A percentile compares a stretch with the other conserved stretches of the same genome.
phyloP scores from a whole-genome alignment of 2,329 filamentous ascomycete species.

The Cucurbitaria berberidis region DNA sequence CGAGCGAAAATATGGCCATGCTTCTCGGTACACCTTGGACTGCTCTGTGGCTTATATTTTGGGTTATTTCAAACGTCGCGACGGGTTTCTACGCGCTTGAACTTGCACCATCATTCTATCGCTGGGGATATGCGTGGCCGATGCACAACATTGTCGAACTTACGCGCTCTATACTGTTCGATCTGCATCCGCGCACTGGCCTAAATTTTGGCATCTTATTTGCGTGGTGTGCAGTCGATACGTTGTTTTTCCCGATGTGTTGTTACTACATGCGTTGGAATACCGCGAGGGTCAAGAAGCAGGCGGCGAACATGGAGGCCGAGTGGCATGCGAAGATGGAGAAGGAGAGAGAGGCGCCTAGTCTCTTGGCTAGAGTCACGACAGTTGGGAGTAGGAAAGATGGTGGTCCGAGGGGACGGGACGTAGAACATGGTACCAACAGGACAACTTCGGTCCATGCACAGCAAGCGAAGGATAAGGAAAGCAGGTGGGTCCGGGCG shows the following conservation, averaged over 20 bases:
- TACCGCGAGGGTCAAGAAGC: conserved; percentile 30
- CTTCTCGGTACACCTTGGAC: conserved; percentile 66
- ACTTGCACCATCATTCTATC: conserved; percentile 63
- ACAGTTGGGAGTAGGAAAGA: conserved; percentile 22
- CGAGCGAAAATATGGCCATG: conserved; percentile 70
- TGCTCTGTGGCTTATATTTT: conserved; percentile 69
- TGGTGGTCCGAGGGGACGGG: background rate
- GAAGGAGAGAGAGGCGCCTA: conserved; percentile 33
- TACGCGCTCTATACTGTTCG: conserved; percentile 66
- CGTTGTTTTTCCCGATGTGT: conserved; percentile 58
- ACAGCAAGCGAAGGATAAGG: background rate
- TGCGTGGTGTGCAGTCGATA: conserved; percentile 62
- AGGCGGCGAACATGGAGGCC: conserved; percentile 28
- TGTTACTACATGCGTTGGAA: conserved; percentile 54
- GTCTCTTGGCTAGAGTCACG: conserved; percentile 34
- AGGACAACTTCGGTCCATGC: background rate
- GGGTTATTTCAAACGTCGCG: conserved; percentile 69
- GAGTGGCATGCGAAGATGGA: conserved; percentile 39
- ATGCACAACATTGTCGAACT: conserved; percentile 67
- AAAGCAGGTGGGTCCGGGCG: background rate
- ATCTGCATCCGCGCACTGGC: conserved; percentile 63
- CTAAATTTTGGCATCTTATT: conserved; percentile 66
- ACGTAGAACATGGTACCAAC: background rate
- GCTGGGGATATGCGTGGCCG: conserved; percentile 69
- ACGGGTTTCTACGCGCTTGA: conserved; percentile 66